Conservation (phyloP, 306 rosid species). For the Biancaea sappan region DNA sequence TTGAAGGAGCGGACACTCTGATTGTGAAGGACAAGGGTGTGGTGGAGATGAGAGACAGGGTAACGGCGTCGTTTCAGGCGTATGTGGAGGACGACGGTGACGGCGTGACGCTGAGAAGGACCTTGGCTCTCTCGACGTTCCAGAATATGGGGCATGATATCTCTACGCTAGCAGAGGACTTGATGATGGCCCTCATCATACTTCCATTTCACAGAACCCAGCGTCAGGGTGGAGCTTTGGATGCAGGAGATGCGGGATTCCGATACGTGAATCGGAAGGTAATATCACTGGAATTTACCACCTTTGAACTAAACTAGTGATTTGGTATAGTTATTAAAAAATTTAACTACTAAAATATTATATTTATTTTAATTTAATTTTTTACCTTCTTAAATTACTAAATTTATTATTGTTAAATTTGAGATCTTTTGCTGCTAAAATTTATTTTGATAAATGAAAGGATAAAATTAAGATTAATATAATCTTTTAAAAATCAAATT, state of each 20-base stretch:
- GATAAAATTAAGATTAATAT: no score
- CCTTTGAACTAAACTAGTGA: no score
- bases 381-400: no score
- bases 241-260: constrained; percentile 63
- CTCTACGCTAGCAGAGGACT: constrained; percentile 75
- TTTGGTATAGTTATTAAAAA: no score
- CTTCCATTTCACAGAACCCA: constrained; percentile 85
- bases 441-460: no score
- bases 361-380: no score
- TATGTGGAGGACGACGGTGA: constrained; percentile 50
- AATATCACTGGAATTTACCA: constrained; percentile 5
- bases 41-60: constrained; percentile 65
- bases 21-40: constrained; percentile 57
- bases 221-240: constrained; percentile 55
- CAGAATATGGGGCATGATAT: constrained; percentile 65
- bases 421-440: no score
- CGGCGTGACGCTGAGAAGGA: constrained; percentile 60
- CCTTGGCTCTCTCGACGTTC: constrained; percentile 69
- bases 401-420: no score
- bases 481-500: no score
- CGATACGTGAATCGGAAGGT: constrained; percentile 88
- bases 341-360: no score
- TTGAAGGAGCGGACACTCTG: constrained; percentile 53
- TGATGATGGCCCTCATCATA: constrained; percentile 73
- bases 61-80: constrained; percentile 55